Base-by-base conservation (phyloP, 768 basidiomycete species). In the Xerocomellus intermedius region DNA sequence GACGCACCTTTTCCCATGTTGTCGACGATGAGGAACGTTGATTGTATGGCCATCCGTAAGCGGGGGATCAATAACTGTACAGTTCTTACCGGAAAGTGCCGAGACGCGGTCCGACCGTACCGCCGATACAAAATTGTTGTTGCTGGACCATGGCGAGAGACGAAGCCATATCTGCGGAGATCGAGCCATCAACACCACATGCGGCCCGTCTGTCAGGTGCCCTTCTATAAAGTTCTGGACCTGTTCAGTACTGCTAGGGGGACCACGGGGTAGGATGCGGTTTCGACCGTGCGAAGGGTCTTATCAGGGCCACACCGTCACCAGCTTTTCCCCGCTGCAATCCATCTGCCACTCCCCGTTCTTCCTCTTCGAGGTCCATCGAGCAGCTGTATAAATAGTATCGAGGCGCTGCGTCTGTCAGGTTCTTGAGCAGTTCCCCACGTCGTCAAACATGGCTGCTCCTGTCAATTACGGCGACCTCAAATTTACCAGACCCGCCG, bases 1-100 rank as follows among this genome's bases (percentile, higher is more conserved):
- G 60, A 66, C 59, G 48, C 57, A 86, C 86, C 85, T 85, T 88
- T 84, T 77, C 85, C 85, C 86, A 88, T 87, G 61, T 79, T 85
- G 78, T 79, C 75, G 82, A 80, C 73, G 79, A 77, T 76, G 75
- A 61, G 70, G 71, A 62, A 56, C 28, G n/a, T 30, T 67, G 72
- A 70, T 64, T 61, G 66, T 56, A 50, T 51, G 46, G 57, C 41
- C 52, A 60, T 59, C 52, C 55, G 66, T 63, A 67, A 59, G 64
- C 66, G 59, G 59, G 38, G 41, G 36, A 6, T 14, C 54, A 54
- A 60, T 64, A 63, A 66, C 75, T 82, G 65, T 77, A 75, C 69
- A 80, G 79, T 77, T 76, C 47, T 55, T 0, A n/a, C 66, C 74
- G 76, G 73, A 26, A 41, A n/a, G 0, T 37, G 33, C 61, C 64